These are phyloP conservation scores for Suillus lakei DNA, from an alignment of 768 basidiomycete genomes.

Conservation along the genomic window DNA sequence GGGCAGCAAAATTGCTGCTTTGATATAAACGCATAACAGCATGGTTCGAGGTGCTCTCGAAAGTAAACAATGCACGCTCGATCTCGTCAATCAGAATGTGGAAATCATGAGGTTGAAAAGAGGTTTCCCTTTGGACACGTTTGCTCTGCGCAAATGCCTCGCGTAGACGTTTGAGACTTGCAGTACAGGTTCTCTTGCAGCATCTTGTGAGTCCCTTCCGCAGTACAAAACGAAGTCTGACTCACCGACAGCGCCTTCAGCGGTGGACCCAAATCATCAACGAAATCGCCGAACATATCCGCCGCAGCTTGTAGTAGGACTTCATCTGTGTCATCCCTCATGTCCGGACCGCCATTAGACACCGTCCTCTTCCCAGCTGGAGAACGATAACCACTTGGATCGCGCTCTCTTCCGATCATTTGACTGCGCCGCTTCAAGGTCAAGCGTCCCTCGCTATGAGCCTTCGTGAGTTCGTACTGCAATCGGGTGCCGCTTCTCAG, in stretches of 20 bases:
- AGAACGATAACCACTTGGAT: conserved; percentile 4
- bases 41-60: conserved; percentile 84
- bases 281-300: conserved; percentile 75
- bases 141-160: conserved; percentile 60
- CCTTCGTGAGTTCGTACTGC: conserved; percentile 81
- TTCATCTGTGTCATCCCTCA: conserved; percentile 49
- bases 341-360: conserved; percentile 36
- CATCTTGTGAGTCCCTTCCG: conserved; percentile 1
- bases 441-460: conserved; percentile 52
- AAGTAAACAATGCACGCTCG: conserved; percentile 68
- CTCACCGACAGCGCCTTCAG: conserved; percentile 74
- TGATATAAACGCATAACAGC: conserved; percentile 80
- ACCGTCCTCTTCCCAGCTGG: conserved; percentile 27
- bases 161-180: conserved; percentile 64
- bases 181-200: conserved; percentile 60
- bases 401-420: conserved; percentile 24
- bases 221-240: conserved; percentile 9
- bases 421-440: conserved; percentile 29
- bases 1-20: conserved; percentile 44
- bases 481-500: conserved; percentile 82
- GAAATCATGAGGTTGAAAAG: conserved; percentile 63
- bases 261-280: conserved; percentile 82
- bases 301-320: conserved; percentile 55
- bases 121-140: conserved; percentile 34
- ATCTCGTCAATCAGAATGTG: conserved; percentile 65